Base-by-base conservation (phyloP, 805 yeast species). In the Candida sanyiensis region DNA sequence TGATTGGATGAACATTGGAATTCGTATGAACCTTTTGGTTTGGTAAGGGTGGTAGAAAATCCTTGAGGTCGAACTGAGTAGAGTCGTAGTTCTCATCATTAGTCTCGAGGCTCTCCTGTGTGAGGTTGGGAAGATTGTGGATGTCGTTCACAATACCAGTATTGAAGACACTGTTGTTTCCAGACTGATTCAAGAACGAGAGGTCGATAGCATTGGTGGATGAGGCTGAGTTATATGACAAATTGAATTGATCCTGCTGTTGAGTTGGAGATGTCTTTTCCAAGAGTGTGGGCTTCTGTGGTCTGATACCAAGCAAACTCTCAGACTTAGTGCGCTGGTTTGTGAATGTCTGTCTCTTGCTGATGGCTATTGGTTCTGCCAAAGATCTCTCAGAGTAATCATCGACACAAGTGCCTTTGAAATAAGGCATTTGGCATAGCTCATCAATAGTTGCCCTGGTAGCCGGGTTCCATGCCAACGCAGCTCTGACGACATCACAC, bases 401-500 rank as follows among this genome's bases (percentile, higher is more conserved):
- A 30, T 56, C 54, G 24, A 56, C 59, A 38, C 64, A 56, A 3
- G 81, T 66, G 13, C 66, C 66, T 35, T 60, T 58, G 57, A 83
- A 83, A 55, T 77, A 83, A 0, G 70, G 61, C 73, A 74, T 64
- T 12, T 59, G 36, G 43, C 77, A 63, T 22, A 83, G 47, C 7
- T 59, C 58, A 1, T 65, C 64, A 2, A 72, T 81, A 27, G 72
- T 69, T 0, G 75, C 70, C 47, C 94, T 68, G n/a, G 59, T 54
- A n/a, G 60, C 58, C 2, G 96, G 94, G 59, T 86, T 80, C 96
- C 96, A 88, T 36, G 70, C 63, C 24, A 88, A 64, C 49, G 89
- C 83, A 5, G 42, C 38, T 59, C 68, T 48, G 52, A 73, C 51
- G 59, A 70, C 53, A 56, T 69, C 49, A 40, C 58, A 48, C 51